Conservation (phyloP, 139 green algal genomes). For the Volvox africanus region DNA sequence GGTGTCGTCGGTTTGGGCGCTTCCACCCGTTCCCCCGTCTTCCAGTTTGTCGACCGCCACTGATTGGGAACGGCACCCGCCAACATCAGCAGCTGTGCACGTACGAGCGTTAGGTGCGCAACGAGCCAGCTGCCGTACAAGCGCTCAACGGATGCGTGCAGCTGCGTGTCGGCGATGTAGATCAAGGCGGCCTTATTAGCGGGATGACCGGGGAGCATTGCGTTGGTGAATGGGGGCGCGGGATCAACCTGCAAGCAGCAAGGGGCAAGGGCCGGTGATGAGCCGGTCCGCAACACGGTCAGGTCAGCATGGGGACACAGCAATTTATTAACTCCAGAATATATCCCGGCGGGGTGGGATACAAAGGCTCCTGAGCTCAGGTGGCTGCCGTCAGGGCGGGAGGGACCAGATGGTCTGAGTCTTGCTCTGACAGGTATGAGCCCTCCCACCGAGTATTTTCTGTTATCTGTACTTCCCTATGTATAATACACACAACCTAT, state of each 20-base stretch:
- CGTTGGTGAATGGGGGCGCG: conserved; percentile 17
- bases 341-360: too few species aligned
- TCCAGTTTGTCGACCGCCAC: conserved; percentile 44
- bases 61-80: conserved; percentile 57
- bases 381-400: too few species aligned
- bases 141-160: conserved; percentile 28
- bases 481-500: too few species aligned
- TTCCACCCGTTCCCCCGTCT: conserved; percentile 6
- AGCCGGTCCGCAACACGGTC: too few species aligned
- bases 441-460: too few species aligned
- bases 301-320: too few species aligned
- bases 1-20: not conserved
- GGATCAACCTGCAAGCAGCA: not conserved
- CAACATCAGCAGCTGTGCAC: conserved; percentile 39
- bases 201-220: conserved; percentile 43
- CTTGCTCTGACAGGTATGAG: too few species aligned
- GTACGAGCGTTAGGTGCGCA: conserved; percentile 51
- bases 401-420: too few species aligned
- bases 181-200: conserved; percentile 39
- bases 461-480: too few species aligned
- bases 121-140: conserved; percentile 64
- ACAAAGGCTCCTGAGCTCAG: too few species aligned
- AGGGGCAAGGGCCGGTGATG: too few species aligned
- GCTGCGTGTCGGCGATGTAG: conserved; percentile 32
- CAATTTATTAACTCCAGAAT: too few species aligned